Percentiles rank a stretch among this genome's conserved stretches.
phyloP scores from a whole-genome alignment of 176 grass and related monocot species.

The Lolium multiflorum region DNA sequence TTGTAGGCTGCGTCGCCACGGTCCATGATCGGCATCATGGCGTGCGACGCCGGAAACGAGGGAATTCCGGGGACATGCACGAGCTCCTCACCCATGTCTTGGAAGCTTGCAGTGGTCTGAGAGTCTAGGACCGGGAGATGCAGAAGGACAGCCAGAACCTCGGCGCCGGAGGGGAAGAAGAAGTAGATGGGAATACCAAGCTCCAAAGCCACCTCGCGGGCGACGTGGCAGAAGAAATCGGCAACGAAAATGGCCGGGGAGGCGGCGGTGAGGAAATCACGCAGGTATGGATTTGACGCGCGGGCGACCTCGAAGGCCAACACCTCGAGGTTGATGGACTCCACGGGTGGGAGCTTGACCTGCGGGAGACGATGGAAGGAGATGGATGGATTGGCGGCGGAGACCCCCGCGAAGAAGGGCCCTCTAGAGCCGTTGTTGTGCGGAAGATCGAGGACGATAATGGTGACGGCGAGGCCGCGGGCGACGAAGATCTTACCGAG shows the following conservation, averaged over 20 bases:
- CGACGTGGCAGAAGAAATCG: constrained; percentile 59
- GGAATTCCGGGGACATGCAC: constrained; percentile 41
- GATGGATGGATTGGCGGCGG: constrained; percentile 55
- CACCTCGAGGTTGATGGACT: constrained; percentile 45
- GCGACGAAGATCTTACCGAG: constrained; percentile 51
- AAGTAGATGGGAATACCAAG: constrained; percentile 54
- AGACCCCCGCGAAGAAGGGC: constrained; percentile 48
- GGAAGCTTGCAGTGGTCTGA: background rate
- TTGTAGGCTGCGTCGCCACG: constrained; percentile 54
- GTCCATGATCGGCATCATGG: constrained; percentile 46
- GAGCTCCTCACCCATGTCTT: constrained; percentile 30
- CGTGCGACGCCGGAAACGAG: constrained; percentile 53
- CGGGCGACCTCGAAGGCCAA: constrained; percentile 47
- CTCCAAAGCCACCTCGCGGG: constrained; percentile 46
- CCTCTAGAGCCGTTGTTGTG: constrained; percentile 46
- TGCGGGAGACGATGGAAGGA: constrained; percentile 50
- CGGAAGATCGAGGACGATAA: constrained; percentile 62
- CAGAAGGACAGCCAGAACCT: constrained; percentile 38
- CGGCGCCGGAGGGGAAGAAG: constrained; percentile 61
- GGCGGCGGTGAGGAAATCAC: constrained; percentile 36
- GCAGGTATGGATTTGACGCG: constrained; percentile 43
- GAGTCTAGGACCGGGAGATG: constrained; percentile 36
- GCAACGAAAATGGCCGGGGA: constrained; percentile 46
- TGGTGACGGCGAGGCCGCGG: constrained; percentile 49
- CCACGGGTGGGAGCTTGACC: constrained; percentile 12